Evolutionary conservation across 371 early-diverging fungal species (phyloP), one percentile per base, ranked within the genome.

Genomic region (Syncephalastrum racemosum): DNA sequence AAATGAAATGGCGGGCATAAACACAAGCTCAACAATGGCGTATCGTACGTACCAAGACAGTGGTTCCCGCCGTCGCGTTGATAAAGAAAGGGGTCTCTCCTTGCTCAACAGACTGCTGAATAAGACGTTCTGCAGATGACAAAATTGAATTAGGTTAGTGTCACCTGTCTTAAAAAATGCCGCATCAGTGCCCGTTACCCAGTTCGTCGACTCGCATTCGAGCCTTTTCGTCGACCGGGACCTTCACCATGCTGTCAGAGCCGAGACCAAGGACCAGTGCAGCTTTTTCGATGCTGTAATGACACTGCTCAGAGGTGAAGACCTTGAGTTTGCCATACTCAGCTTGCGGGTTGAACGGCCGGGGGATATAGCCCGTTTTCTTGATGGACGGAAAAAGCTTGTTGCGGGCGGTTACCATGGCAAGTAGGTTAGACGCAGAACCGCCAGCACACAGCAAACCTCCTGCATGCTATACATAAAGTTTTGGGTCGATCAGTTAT

Each of bases 41-140:
- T 41, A 16, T 39, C 16, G 13, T 15, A 15, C 59, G 59, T 67
- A 80, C 81, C 63, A 93, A 66, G 1, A 94, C 94, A 4, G 94
- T 94, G 0, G 95, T 93, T 22, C 94, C 95, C 16, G 92, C 88
- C 1, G 94, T 94, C 7, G 87, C 87, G 64, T 90, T 90, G 60
- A 94, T 83, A 60, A 92, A 91, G 60, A 91, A 93, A 14, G 94
- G 94, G 8, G 77, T 76, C 31, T 73, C 73, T 23, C 63, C 70
- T 13, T 64, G 60, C 18, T 56, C 68, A 14, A 83, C 60, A 1
- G 79, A 70, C 14, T 64, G 60, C 19, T 67, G 60, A 14, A 92
- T 73, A 43, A 80, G 42, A 5, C 53, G 61, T 46, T 88, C 86
- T 81, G 10, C 3, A 71, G 19, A 13, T 20, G 14, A 44, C 18